A percentile compares a stretch with the other conserved stretches of the same genome.
Conservation (phyloP, 768 basidiomycete genomes). For the Botryobasidium botryosum region DNA sequence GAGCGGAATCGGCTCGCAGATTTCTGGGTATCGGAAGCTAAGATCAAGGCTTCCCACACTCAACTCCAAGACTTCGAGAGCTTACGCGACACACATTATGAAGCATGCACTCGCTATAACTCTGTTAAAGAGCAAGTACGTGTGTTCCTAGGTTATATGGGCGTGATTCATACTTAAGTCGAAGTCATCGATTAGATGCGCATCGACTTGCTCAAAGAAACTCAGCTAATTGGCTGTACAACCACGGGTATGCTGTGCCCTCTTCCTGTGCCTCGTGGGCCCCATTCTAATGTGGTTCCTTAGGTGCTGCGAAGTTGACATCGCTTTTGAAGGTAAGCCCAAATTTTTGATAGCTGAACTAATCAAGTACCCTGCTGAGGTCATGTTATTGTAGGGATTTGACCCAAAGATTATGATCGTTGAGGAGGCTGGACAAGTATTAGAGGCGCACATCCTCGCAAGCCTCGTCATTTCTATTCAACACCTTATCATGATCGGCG, state of each 20-base stretch:
- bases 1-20: conserved; percentile 32
- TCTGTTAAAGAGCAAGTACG: conserved; percentile 39
- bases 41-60: conserved; percentile 18
- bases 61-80: conserved; percentile 29
- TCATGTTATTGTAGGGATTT: no score
- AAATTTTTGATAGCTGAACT: no score
- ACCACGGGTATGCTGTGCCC: conserved; percentile 36
- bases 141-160: neutral
- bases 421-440: conserved; percentile 69
- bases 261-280: neutral
- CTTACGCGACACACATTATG: conserved; percentile 26
- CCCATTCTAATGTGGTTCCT: neutral
- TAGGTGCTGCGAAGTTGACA: conserved; percentile 52
- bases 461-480: conserved; percentile 5
- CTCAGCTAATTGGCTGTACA: conserved; percentile 58
- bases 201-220: conserved; percentile 33
- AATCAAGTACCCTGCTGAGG: no score
- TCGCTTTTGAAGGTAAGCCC: conserved; percentile 38
- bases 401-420: conserved; percentile 47
- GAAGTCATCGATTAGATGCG: conserved; percentile 28
- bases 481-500: conserved; percentile 67
- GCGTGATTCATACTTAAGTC: no score
- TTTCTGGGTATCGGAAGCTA: conserved; percentile 32
- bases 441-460: conserved; percentile 57
- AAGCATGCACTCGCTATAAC: conserved; percentile 22